Evolutionary conservation across 2,329 filamentous ascomycete genomes (phyloP), one percentile per base, ranked within the genome.

Genomic region (Penicillium paneum): DNA sequence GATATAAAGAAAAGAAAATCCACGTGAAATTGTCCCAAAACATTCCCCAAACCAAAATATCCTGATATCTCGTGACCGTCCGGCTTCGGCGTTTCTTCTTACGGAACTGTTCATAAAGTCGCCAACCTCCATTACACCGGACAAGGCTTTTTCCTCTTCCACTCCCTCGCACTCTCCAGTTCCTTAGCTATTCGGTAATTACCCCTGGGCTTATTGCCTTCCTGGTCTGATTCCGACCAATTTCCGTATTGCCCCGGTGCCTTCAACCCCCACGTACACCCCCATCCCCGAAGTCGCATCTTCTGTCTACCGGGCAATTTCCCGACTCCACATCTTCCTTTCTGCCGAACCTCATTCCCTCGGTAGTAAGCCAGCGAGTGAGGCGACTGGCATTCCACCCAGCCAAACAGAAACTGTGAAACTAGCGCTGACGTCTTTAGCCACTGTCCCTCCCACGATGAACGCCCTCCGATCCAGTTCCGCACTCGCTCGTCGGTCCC

Each of bases 381-480:
- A 45, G 46, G 46, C 49, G 48, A 54, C 29, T 46, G 32, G 26
- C 26, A 21, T 40, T 51, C 57, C 57, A 54, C 24, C 41, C 50
- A 55, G 38, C 63, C 62, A 65, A 62, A 64, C 60, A 62, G 61
- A 60, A 52, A 40, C 35, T 15, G 36, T 35, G 49, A 58, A 58
- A 41, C 21, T 50, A 32, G 42, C 26, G 56, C 61, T 64, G 61
- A 64, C 61, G 52, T 60, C 45, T 52, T 29, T 26, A 36, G 35
- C 21, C 21, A 47, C 53, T 49, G 44, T 54, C 40, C 43, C 55
- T 54, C 40, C 43, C 55, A 66, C 60, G 53, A 73, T 73, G 70
- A 66, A 67, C 63, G 63, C 71, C 46, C 64, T 71, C 68, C 71
- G 71, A 67, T 67, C 68, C 61, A 67, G 62, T 71, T 74, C 72